phyloP scores from a whole-genome alignment of 371 early-diverging fungal species.

The Gilbertella persicaria region DNA sequence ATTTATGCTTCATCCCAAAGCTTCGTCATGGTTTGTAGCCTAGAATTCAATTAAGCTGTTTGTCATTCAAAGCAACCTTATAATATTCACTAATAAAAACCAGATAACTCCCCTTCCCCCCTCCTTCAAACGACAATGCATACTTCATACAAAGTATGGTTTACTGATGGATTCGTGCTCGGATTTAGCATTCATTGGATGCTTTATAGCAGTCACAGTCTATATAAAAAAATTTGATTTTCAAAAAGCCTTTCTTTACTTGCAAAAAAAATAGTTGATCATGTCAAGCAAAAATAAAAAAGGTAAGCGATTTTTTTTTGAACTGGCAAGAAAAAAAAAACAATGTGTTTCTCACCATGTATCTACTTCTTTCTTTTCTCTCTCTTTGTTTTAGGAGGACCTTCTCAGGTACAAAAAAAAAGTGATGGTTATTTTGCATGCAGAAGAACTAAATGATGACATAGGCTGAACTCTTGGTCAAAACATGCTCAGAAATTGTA shows the following conservation, averaged over 20 bases:
- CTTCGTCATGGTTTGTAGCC: too few species aligned
- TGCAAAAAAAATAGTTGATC: conserved; percentile 7
- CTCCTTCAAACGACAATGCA: too few species aligned
- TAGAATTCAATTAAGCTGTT: too few species aligned
- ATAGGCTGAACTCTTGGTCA: conserved; percentile 79
- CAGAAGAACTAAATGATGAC: not conserved
- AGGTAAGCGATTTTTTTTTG: conserved; percentile 19
- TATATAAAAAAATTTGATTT: too few species aligned
- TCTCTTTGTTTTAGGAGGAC: conserved; percentile 17
- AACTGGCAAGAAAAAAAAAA: not conserved
- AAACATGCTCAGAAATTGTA: conserved; percentile 89
- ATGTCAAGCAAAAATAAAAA: conserved; percentile 39
- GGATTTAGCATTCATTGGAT: too few species aligned
- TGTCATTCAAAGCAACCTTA: too few species aligned
- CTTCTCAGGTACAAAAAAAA: conserved; percentile 29
- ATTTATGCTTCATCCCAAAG: too few species aligned
- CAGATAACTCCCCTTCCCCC: too few species aligned
- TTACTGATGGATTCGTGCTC: too few species aligned
- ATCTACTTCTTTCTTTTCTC: not conserved
- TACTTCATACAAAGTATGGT: too few species aligned
- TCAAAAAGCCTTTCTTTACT: conserved; percentile 3
- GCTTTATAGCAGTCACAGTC: too few species aligned
- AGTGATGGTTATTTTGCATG: not conserved
- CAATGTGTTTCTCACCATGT: not conserved
- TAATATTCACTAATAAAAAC: too few species aligned